phyloP scores from a whole-genome alignment of 1,284 basidiomycete species.

The Ustilago crameri region DNA sequence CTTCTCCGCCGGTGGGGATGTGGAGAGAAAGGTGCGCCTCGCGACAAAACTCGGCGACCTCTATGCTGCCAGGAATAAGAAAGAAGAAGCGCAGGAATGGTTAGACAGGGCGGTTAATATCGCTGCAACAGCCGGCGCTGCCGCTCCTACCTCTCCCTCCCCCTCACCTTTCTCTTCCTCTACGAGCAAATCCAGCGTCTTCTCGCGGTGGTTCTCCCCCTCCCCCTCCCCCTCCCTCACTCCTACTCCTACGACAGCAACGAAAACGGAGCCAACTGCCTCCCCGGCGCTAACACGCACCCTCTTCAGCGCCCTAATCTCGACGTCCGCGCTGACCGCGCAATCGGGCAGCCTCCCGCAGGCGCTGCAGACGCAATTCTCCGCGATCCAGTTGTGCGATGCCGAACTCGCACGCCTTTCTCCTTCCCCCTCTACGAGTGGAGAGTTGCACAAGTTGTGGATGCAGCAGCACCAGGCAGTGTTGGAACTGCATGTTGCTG shows the following conservation, averaged over 20 bases:
- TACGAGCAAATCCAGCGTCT: neutral
- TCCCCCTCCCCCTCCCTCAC: neutral
- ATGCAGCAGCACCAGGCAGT: slow-evolving; percentile 48
- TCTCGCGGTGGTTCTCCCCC: slow-evolving; percentile 19
- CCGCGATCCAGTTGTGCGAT: slow-evolving; percentile 40
- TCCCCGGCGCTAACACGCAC: slow-evolving; percentile 47
- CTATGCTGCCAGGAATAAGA: slow-evolving; percentile 27
- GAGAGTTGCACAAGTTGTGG: slow-evolving; percentile 51
- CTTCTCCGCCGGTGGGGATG: neutral
- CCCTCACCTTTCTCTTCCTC: no score
- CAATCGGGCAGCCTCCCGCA: slow-evolving; percentile 22
- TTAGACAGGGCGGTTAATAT: slow-evolving; percentile 41
- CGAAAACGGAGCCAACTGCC: no score
- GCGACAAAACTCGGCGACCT: slow-evolving; percentile 60
- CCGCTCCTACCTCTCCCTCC: no score
- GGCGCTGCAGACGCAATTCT: slow-evolving; percentile 53
- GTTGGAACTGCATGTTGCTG: slow-evolving; percentile 55
- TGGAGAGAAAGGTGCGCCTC: slow-evolving; percentile 34
- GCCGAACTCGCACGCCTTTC: no score
- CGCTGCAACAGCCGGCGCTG: slow-evolving; percentile 30
- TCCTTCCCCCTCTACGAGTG: no score
- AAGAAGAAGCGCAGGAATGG: slow-evolving; percentile 49
- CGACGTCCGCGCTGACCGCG: slow-evolving; percentile 53
- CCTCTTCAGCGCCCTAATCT: slow-evolving; percentile 47
- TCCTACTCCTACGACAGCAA: neutral